A percentile compares a stretch with the other conserved stretches of the same genome.
Evolutionary conservation across 495 filamentous ascomycete genomes (phyloP).

Genomic region (Penicillium longicatenatum): DNA sequence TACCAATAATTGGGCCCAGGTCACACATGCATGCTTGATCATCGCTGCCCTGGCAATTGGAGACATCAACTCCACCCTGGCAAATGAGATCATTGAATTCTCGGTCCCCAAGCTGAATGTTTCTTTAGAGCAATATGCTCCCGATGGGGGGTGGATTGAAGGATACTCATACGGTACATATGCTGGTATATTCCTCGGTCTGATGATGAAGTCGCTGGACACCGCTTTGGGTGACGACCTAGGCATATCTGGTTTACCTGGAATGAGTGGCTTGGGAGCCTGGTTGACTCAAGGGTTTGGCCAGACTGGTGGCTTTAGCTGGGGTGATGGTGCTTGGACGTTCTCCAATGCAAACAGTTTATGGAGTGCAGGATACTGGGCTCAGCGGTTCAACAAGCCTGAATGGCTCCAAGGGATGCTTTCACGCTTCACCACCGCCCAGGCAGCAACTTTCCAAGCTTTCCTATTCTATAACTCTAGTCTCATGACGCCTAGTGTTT

Average conservation of each 20-base stretch:
- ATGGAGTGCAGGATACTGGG: neutral
- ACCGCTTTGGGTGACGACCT: neutral
- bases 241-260: neutral
- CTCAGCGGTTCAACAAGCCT: neutral
- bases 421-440: neutral
- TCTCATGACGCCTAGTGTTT: neutral
- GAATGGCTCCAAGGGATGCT: neutral
- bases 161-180: slow-evolving; percentile 1
- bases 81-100: neutral
- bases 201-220: neutral
- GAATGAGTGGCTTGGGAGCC: neutral
- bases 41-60: neutral
- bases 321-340: neutral
- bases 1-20: slow-evolving; percentile 4
- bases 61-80: neutral
- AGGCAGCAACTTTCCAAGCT: slow-evolving; percentile 1
- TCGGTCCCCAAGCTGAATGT: neutral
- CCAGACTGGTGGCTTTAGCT: neutral
- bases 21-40: neutral
- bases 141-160: neutral
- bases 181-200: neutral
- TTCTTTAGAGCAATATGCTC: neutral
- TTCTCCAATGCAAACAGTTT: slow-evolving; percentile 1
- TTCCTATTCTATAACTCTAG: neutral
- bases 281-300: neutral